Percentiles rank a stretch among this genome's conserved stretches.
Evolutionary conservation across 768 basidiomycete species (phyloP).

Genomic region (Calocera cornea): DNA sequence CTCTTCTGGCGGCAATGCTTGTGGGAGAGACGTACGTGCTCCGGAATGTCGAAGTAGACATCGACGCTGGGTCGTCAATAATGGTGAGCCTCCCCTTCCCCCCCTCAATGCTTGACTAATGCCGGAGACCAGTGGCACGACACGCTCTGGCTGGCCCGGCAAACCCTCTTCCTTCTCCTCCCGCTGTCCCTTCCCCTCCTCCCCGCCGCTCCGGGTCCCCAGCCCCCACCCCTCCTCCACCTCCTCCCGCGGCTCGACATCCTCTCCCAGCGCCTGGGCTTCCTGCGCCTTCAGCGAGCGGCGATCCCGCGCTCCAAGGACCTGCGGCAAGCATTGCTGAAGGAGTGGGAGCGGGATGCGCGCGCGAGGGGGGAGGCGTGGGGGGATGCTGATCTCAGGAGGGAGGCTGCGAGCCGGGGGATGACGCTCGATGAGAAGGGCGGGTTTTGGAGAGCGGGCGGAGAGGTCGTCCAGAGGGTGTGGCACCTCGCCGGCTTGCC

Average conservation of each 20-base stretch:
- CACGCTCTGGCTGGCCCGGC: background rate
- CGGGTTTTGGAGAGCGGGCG: background rate
- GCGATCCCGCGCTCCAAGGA: background rate
- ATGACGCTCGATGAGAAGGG: background rate
- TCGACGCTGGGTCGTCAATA: background rate
- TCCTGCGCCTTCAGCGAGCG: background rate
- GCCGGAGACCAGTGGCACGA: background rate
- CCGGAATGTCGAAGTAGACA: background rate
- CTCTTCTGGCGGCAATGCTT: background rate
- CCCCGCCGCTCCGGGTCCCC: background rate
- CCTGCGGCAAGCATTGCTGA: background rate
- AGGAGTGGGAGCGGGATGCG: background rate
- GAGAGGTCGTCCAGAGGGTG: background rate
- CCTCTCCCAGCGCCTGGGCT: background rate
- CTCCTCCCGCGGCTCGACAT: background rate
- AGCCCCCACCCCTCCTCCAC: background rate
- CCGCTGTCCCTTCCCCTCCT: background rate
- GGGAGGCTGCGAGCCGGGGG: background rate
- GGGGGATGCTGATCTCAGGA: background rate
- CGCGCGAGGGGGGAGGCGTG: background rate
- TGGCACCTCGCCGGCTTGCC: too few relatives aligned
- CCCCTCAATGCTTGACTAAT: background rate
- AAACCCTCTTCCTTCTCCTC: background rate
- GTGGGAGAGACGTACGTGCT: background rate
- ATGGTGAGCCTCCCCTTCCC: background rate